Conservation (phyloP, 1,139 yeast species). For the Nakaseomyces glabratus region DNA sequence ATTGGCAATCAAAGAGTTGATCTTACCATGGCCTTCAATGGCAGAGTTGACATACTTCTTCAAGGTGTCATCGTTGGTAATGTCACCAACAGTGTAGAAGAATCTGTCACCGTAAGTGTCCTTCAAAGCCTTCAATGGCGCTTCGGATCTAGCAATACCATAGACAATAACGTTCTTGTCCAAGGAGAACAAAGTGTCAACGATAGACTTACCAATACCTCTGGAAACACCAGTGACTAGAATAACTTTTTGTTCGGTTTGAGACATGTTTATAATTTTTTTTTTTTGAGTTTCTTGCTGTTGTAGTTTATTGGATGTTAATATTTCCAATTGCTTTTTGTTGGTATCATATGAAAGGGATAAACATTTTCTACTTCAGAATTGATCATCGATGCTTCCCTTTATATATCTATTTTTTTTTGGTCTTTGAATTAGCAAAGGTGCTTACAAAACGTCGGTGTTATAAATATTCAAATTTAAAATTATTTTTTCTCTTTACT, state of each 20-base stretch:
- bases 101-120: conserved; percentile 44
- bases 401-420: too few relatives aligned
- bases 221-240: conserved; percentile 65
- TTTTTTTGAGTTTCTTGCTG: not conserved
- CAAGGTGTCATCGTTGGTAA: conserved; percentile 41
- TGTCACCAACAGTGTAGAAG: conserved; percentile 57
- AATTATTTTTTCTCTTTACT: too few relatives aligned
- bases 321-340: too few relatives aligned
- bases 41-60: conserved; percentile 41
- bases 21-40: conserved; percentile 41
- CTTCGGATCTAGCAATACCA: conserved; percentile 63
- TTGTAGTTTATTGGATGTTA: too few relatives aligned
- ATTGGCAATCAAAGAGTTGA: conserved; percentile 65
- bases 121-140: conserved; percentile 39
- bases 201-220: conserved; percentile 76
- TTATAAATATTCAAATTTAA: too few relatives aligned
- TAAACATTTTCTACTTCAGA: too few relatives aligned
- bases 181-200: conserved; percentile 40
- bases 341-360: too few relatives aligned
- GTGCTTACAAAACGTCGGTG: too few relatives aligned
- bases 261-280: not conserved
- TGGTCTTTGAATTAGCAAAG: too few relatives aligned
- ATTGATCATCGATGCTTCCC: too few relatives aligned
- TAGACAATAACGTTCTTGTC: conserved; percentile 50
- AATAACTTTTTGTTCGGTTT: conserved; percentile 28